Evolutionary conservation across 1,284 basidiomycete species (phyloP), one percentile per base, ranked within the genome.

Genomic region (Tetrapyrgos nigripes): DNA sequence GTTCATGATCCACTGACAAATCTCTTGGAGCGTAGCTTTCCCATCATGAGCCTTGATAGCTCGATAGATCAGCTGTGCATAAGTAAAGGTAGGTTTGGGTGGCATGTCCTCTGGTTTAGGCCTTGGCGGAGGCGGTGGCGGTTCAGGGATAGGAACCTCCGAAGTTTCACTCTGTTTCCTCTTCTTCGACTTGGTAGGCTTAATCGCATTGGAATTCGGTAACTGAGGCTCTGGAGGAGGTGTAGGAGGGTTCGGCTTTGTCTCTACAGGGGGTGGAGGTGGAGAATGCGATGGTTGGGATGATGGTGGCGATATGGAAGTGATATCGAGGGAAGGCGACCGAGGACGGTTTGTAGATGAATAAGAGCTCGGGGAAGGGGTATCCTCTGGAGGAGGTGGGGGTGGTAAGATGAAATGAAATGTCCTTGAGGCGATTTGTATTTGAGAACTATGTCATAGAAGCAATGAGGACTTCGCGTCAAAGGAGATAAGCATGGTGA

Each of bases 341-440:
- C 87, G 84, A 35, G 79, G 80, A 46, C 86, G 81, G 62, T 83
- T 78, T 28, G 75, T 80, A 24, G 85, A 80, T 10, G 87, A 90
- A 58, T 83, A 81, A 1, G 91, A 90, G 59, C 87, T 91, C 1
- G 89, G 89, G 10, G 89, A 89, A 11, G 88, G 87, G 4, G 88
- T 87, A 70, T 91, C 89, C 68, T 90, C 89, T 50, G 87, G 86
- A 6, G 83, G 81, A 50, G 85, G 83, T 13, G 88, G 86, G 0
- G 88, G 88, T 27, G 95, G 96, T 10, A 98, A 87, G 55, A 97
- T 88, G 74, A 98, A 99, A 72, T 96, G 92, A 77, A 99, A 99
- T 52, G 94, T 96, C 56, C 97, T 91, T 47, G 97, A 97, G 29
- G 97, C 95, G 68, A 99, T 99, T 79, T 98, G 97, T 66, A 99